Evolutionary conservation across 2,329 filamentous ascomycete species (phyloP).

Genomic region (Camillea tinctor): DNA sequence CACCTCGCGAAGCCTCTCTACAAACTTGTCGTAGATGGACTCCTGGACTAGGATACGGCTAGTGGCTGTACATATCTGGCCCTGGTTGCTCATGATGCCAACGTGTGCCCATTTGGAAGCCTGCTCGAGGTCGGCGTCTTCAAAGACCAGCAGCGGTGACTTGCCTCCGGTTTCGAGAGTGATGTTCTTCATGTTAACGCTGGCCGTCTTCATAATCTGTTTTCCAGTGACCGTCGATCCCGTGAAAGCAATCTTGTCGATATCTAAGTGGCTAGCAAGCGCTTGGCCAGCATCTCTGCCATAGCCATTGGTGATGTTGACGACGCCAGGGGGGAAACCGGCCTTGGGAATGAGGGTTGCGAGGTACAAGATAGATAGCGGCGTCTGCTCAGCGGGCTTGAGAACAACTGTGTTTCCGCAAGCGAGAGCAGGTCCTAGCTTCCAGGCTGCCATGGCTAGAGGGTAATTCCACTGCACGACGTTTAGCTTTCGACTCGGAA

Average conservation of each 20-base stretch:
- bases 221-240: slow-evolving; percentile 71
- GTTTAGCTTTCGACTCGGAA: slow-evolving; percentile 5
- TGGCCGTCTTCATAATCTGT: slow-evolving; percentile 73
- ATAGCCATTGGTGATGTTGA: slow-evolving; percentile 73
- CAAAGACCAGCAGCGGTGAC: slow-evolving; percentile 62
- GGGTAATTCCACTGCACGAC: slow-evolving; percentile 35
- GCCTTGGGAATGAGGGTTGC: slow-evolving; percentile 68
- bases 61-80: slow-evolving; percentile 65
- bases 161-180: slow-evolving; percentile 68
- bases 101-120: slow-evolving; percentile 59
- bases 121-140: slow-evolving; percentile 65
- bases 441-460: slow-evolving; percentile 70
- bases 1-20: slow-evolving; percentile 59
- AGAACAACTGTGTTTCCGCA: slow-evolving; percentile 63
- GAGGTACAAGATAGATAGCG: slow-evolving; percentile 63
- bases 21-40: slow-evolving; percentile 59
- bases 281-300: slow-evolving; percentile 68
- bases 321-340: slow-evolving; percentile 74
- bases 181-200: slow-evolving; percentile 64
- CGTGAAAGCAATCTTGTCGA: slow-evolving; percentile 79
- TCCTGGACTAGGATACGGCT: slow-evolving; percentile 65
- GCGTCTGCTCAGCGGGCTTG: slow-evolving; percentile 68
- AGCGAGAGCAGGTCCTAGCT: slow-evolving; percentile 69
- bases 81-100: slow-evolving; percentile 59
- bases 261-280: slow-evolving; percentile 63